Base-by-base conservation (phyloP, 2,329 filamentous ascomycete species). In the Colletotrichum magnum region DNA sequence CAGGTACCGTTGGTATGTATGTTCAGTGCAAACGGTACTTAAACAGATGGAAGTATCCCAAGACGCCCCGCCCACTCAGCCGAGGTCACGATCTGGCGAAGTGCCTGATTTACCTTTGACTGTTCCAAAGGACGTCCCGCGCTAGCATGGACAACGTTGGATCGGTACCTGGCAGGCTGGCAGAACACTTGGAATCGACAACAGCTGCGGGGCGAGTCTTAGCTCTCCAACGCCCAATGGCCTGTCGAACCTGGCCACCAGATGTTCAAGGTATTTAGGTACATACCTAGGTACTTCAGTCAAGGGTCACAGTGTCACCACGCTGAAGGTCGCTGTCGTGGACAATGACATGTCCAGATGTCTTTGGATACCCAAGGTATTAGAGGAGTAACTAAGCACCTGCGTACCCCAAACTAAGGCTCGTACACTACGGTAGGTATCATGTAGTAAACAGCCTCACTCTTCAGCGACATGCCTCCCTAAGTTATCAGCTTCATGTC, bases 181-280 rank as follows among this genome's bases (percentile, higher is more conserved):
- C 41, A n/a, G 18, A 48, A n/a, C n/a, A 32, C 50, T 50, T 62
- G 26, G 50, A 54, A 47, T 54, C 50, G 36, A 62, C 39, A 62
- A 24, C 59, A 36, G 39, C 39, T 24, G 59, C 51, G 41, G 50
- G 59, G 59, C 13, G 13, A 41, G 24, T 62, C 58, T 61, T 52
- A 61, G 58, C 47, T 52, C 16, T 15, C 18, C 13, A 24, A 39
- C 26, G 24, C n/a, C 50, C 36, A 54, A 54, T 45, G 13, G 39
- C 18, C n/a, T 59, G 12, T 58, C 39, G 9, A 13, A 43, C 41
- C 36, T 12, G 10, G 18, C 18, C 18, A 51, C 24, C n/a, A 6
- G 24, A 54, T 36, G 50, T 62, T 41, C 24, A 54, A n/a, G 39
- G 26, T 62, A 53, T 18, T 32, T 15, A 61, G 13, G 58, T 61